Evolutionary conservation across 1,139 yeast species (phyloP).

Genomic region (Komagataea norvegica): DNA sequence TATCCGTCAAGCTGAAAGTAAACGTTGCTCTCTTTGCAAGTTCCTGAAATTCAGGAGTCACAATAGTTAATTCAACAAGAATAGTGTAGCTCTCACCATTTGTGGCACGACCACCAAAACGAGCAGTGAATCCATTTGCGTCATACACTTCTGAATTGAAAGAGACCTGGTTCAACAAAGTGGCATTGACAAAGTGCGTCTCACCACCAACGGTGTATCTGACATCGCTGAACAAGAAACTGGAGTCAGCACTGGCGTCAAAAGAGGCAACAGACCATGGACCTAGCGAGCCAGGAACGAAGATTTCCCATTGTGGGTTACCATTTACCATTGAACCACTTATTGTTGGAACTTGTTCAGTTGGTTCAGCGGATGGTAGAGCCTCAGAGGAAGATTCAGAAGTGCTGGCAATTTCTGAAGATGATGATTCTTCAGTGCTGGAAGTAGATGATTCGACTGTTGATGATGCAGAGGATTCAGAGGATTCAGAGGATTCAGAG

Average conservation of each 20-base stretch:
- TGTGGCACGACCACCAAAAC: constrained; percentile 5
- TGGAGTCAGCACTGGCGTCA: constrained; percentile 7
- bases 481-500: background rate
- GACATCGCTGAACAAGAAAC: constrained; percentile 4
- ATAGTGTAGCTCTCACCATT: constrained; percentile 6
- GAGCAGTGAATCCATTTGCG: constrained; percentile 4
- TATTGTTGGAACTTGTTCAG: constrained; percentile 4
- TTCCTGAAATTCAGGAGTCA: constrained; percentile 4
- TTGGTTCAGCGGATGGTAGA: constrained; percentile 1
- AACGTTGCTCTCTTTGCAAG: constrained; percentile 10
- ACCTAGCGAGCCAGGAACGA: constrained; percentile 10
- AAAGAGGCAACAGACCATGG: constrained; percentile 12
- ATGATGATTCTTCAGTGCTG: background rate
- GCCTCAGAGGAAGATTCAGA: background rate
- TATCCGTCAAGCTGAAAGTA: constrained; percentile 5
- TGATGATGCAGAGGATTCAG: constrained; percentile 1
- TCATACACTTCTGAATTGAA: constrained; percentile 2
- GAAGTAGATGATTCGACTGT: background rate
- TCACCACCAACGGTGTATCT: constrained; percentile 16
- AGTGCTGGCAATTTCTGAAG: background rate
- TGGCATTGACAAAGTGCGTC: constrained; percentile 1
- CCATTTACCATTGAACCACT: constrained; percentile 6
- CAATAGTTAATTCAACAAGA: constrained; percentile 1
- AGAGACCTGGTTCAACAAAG: constrained; percentile 1
- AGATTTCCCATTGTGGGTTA: constrained; percentile 12